These are phyloP conservation scores for Populus hybrid DNA, from an alignment of 441 rosid species.

Conservation along the genomic window DNA sequence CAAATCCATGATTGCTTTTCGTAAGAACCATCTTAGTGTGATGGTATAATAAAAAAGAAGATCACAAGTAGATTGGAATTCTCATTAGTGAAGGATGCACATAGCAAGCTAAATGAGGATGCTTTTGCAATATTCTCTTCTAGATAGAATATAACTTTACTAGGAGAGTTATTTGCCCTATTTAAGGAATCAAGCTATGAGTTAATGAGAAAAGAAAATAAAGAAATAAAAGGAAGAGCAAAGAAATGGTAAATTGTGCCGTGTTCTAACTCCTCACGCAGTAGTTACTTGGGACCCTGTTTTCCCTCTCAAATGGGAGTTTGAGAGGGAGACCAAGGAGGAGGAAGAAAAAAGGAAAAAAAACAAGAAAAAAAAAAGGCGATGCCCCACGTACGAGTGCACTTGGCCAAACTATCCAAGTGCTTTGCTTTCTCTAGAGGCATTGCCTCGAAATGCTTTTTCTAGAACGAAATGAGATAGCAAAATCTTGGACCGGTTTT, in stretches of 20 bases:
- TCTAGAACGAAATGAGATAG: too few relatives aligned
- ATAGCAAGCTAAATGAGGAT: neutral
- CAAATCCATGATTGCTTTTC: neutral
- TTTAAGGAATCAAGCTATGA: neutral
- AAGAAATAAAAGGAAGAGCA: neutral
- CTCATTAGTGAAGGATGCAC: neutral
- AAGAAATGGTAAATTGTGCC: neutral
- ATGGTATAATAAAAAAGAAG: neutral
- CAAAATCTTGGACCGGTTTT: too few relatives aligned
- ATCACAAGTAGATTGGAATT: neutral
- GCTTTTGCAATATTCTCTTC: neutral
- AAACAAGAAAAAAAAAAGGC: too few relatives aligned
- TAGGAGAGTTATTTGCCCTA: neutral
- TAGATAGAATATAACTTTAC: neutral
- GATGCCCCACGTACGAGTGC: too few relatives aligned
- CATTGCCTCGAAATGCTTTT: too few relatives aligned
- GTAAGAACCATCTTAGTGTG: neutral
- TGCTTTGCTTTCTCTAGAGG: too few relatives aligned
- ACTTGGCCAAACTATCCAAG: too few relatives aligned
- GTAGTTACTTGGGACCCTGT: neutral
- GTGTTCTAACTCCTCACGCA: neutral
- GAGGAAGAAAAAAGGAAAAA: too few relatives aligned
- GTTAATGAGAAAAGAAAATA: neutral
- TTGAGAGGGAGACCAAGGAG: neutral
- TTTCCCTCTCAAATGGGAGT: neutral